These are phyloP conservation scores for Amaranthus palmeri DNA, from an alignment of 148 eudicot genomes.

Conservation along the genomic window DNA sequence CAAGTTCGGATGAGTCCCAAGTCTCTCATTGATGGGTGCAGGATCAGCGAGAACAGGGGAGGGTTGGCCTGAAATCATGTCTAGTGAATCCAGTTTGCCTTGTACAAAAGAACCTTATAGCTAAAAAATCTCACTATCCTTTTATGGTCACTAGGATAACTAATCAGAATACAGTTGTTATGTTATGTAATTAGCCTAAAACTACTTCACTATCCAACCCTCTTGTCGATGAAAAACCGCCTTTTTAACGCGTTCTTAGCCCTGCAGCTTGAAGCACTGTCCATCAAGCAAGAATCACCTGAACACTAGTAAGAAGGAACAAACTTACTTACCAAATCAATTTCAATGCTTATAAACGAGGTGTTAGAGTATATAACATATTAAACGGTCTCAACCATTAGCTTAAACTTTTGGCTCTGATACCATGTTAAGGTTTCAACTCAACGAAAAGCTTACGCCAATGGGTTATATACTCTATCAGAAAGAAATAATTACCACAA, in stretches of 20 bases:
- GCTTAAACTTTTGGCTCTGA: no score
- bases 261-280: slow-evolving; percentile 45
- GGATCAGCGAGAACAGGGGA: slow-evolving; percentile 74
- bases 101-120: neutral
- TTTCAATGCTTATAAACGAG: neutral
- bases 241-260: slow-evolving; percentile 68
- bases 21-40: slow-evolving; percentile 53
- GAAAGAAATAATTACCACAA: no score
- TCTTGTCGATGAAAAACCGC: slow-evolving; percentile 90
- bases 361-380: no score
- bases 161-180: slow-evolving; percentile 8
- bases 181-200: neutral
- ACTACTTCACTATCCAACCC: slow-evolving; percentile 50
- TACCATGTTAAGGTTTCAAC: no score
- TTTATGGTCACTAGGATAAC: neutral
- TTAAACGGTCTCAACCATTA: no score
- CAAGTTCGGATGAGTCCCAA: slow-evolving; percentile 42
- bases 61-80: slow-evolving; percentile 52
- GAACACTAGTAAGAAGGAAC: slow-evolving; percentile 33
- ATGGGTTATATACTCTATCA: no score
- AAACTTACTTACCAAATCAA: neutral
- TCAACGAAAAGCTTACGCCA: no score
- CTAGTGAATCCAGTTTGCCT: slow-evolving; percentile 41
- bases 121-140: neutral
- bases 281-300: slow-evolving; percentile 58